phyloP scores from a whole-genome alignment of 768 basidiomycete species.

The Boletellus emodensis region DNA sequence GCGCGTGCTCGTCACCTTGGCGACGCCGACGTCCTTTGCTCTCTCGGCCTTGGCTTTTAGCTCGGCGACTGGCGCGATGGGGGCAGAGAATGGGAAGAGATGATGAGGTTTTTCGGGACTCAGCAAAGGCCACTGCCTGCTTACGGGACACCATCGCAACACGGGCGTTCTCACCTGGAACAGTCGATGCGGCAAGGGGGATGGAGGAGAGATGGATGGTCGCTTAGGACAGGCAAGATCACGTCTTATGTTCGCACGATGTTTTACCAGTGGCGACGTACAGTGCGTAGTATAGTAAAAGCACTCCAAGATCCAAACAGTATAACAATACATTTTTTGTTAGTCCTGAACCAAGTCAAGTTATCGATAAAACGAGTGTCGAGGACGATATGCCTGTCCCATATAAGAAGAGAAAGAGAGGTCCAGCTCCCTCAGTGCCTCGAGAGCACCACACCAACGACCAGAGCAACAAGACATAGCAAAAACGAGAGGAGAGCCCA shows the following conservation, averaged over 20 bases:
- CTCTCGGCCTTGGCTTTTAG: constrained; percentile 61
- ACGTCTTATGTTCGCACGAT: no score
- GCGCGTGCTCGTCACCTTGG: constrained; percentile 49
- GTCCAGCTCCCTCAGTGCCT: constrained; percentile 19
- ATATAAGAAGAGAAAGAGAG: not conserved
- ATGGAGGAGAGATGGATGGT: no score
- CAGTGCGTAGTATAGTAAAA: not conserved
- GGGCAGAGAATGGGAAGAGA: not conserved
- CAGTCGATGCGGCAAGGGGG: no score
- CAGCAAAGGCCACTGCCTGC: constrained; percentile 1
- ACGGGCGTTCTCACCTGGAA: no score
- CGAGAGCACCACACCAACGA: constrained; percentile 20
- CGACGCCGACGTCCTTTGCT: constrained; percentile 53
- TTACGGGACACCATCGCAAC: constrained; percentile 31
- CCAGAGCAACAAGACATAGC: constrained; percentile 33
- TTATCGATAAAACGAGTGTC: not conserved
- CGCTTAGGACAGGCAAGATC: no score
- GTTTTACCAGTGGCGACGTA: no score
- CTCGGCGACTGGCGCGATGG: constrained; percentile 47
- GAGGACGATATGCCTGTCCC: not conserved
- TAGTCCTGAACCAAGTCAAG: not conserved
- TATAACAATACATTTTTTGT: constrained; percentile 9
- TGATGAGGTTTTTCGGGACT: constrained; percentile 1
- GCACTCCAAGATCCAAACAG: not conserved
- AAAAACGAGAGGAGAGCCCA: constrained; percentile 48